Base-by-base conservation (phyloP, 164 flowering plant species). In the Aristolochia contorta region DNA sequence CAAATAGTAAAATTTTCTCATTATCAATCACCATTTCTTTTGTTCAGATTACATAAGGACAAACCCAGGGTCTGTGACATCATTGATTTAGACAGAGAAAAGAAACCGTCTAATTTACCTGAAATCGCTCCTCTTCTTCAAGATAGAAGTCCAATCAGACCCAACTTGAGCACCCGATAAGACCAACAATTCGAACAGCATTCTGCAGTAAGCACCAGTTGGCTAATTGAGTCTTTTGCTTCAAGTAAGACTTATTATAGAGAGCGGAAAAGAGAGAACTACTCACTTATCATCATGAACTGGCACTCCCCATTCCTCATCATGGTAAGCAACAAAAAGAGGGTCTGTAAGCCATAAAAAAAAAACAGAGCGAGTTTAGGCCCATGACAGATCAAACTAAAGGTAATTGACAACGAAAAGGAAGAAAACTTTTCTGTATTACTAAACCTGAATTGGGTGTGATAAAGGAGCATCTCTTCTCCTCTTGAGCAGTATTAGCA, bases 281-380 rank as follows among this genome's bases (percentile, higher is more conserved):
- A 58, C 72, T 63, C 69, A 90, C 97, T 70, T 83, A 72, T 91
- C 97, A 76, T 91, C 88, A 72, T 86, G 93, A 32, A 82, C 80
- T 13, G 97, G 93, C 73, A 84, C 96, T 46, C 97, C 97, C 97
- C 97, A 91, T 77, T 88, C 96, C 72, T 86, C 82, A 70, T 91
- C 97, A 79, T 91, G 97, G 73, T 91, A 91, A 59, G 81, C 80
- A 63, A 91, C 85, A 71, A 82, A 88, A 56, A 86, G 71, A 56
- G 96, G 96, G 74, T 91, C 97, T 90, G 69, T 55, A 47, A 21
- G 62, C 15, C 1, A 41, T 6, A 5, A 43, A 47, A 52, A 30
- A 16, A 59, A 16, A 45, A 24, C 6, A 5, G 41, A 52, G 19
- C 25, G 25, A 20, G 43, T 37, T 37, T 37, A 37, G n/a, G 43